Conservation (phyloP, 2,329 filamentous ascomycete genomes). For the Sporothrix humicola region DNA sequence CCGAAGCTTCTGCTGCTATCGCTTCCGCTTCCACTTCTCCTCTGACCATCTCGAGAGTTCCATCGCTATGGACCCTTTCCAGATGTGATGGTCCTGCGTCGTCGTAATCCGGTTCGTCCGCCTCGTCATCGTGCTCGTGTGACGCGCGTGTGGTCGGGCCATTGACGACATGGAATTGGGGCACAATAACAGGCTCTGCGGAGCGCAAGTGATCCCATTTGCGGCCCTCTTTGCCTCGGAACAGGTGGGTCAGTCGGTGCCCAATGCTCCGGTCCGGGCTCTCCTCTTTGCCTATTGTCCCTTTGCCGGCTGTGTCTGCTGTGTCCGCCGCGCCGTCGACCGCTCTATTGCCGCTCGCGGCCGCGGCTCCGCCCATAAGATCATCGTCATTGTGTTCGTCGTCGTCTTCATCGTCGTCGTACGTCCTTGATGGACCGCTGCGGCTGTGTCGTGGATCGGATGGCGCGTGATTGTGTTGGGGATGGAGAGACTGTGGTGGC, state of each 20-base stretch:
- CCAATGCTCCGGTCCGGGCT: conserved; percentile 8
- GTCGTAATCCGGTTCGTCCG: neutral
- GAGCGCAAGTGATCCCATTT: conserved; percentile 66
- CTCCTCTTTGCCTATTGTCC: conserved; percentile 8
- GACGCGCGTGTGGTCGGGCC: neutral
- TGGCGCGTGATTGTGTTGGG: conserved; percentile 40
- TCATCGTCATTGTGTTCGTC: neutral
- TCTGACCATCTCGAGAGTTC: neutral
- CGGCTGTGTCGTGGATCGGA: conserved; percentile 33
- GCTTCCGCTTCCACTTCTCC: neutral
- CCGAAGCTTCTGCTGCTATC: neutral
- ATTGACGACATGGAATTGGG: conserved; percentile 41
- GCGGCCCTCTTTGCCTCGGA: conserved; percentile 54
- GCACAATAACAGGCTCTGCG: conserved; percentile 64
- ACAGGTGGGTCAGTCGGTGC: conserved; percentile 51
- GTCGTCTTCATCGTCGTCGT: neutral
- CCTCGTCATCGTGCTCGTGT: neutral
- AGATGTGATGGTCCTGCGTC: neutral
- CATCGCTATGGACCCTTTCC: neutral
- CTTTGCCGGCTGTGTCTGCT: conserved; percentile 5
- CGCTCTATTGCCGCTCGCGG: neutral
- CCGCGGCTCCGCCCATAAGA: neutral
- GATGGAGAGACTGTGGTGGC: conserved; percentile 36
- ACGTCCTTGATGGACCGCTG: neutral
- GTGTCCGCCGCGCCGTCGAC: conserved; percentile 21